Evolutionary conservation across 306 rosid genomes (phyloP).

Genomic region (Prunus davidiana): DNA sequence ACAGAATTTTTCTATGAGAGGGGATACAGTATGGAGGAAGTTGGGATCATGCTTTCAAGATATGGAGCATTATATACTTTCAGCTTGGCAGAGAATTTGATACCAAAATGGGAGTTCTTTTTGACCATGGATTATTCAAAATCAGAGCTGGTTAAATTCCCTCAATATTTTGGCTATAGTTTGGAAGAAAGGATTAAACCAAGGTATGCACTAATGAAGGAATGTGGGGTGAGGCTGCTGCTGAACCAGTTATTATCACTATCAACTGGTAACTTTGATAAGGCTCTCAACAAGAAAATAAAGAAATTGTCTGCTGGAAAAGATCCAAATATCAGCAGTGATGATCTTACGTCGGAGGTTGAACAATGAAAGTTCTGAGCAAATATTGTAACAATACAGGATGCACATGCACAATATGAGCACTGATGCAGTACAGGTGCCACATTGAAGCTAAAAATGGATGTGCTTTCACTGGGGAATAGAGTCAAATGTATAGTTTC

Average conservation of each 20-base stretch:
- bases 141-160: conserved; percentile 76
- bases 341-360: background rate
- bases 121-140: conserved; percentile 63
- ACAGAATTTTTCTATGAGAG: conserved; percentile 70
- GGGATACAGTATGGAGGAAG: conserved; percentile 69
- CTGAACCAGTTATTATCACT: conserved; percentile 76
- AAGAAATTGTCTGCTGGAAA: conserved; percentile 37
- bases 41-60: conserved; percentile 79
- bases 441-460: conserved; percentile 2
- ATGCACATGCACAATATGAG: conserved; percentile 4
- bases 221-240: conserved; percentile 54
- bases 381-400: conserved; percentile 5
- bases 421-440: background rate
- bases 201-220: conserved; percentile 61
- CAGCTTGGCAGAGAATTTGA: conserved; percentile 64
- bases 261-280: conserved; percentile 46
- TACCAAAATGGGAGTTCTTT: conserved; percentile 86
- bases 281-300: conserved; percentile 52
- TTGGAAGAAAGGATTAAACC: conserved; percentile 82
- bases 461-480: conserved; percentile 4
- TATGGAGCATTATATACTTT: conserved; percentile 67
- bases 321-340: conserved; percentile 24
- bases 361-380: conserved; percentile 15
- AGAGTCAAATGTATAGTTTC: background rate
- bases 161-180: conserved; percentile 84